Base-by-base conservation (phyloP, 306 rosid genomes). In the Dryas alaskensis region DNA sequence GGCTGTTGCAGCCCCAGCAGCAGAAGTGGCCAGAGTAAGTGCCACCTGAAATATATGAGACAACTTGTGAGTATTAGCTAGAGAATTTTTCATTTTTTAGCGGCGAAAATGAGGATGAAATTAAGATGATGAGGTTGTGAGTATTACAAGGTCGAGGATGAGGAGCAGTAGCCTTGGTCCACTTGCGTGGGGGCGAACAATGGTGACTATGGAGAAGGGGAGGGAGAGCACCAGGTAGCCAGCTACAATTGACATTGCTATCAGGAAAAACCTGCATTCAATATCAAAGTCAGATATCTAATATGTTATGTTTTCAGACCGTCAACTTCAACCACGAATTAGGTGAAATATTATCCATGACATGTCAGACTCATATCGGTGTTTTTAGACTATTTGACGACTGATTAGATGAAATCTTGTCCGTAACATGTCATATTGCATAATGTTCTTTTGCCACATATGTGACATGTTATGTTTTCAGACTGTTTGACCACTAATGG, bases 141-240 rank as follows among this genome's bases (percentile, higher is more conserved):
- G 31, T 46, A 61, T 76, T 83, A 89, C 97, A 1, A 92, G 81
- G 89, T 93, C 98, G 59, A 91, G 27, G 59, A 94, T 88, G 66
- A 94, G 70, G 62, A 91, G 90, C 69, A 91, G 76, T 64, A 94
- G 81, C 68, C 90, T 82, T 54, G 85, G 81, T 79, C 91, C 92
- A 40, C 60, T 54, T 5, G 97, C 96, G 8, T 80, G 85, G 7
- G 97, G 96, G 42, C 97, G 96, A 27, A 91, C 57, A 22, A 94
- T 89, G 64, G 88, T 44, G 7, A 94, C 87, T 0, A 91, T 64
- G 59, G 98, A 89, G 74, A 94, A 80, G 39, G 96, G 98, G 5
- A 94, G 77, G 13, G 98, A 94, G 2, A 94, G 92, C 58, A 86
- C 96, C 6, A 91, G 65, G 86, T 94, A 94, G 43, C 97, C 97